Conservation (phyloP, 768 basidiomycete species). For the Collybiopsis confluens region DNA sequence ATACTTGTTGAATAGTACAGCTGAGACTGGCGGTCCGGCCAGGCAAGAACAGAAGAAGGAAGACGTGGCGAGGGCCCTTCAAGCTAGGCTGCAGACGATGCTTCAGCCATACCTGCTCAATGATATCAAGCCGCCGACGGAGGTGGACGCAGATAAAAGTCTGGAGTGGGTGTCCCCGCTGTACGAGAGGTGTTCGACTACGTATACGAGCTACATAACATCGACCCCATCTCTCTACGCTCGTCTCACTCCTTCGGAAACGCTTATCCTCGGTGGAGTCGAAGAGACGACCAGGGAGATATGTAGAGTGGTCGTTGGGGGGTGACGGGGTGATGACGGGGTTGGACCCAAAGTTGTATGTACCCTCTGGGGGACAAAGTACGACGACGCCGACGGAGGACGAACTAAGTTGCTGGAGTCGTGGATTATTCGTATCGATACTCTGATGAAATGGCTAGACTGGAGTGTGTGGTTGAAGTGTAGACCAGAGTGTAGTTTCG, state of each 20-base stretch:
- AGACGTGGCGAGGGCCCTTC: constrained; percentile 18
- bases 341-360: constrained; percentile 8
- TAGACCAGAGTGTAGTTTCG: constrained; percentile 17
- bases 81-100: constrained; percentile 26
- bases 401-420: neutral
- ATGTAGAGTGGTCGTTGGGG: constrained; percentile 16
- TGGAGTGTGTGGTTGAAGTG: constrained; percentile 22
- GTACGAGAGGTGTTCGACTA: constrained; percentile 26
- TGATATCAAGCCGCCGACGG: neutral
- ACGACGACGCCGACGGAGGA: constrained; percentile 8
- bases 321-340: constrained; percentile 16
- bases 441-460: constrained; percentile 19
- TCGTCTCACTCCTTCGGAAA: constrained; percentile 14
- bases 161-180: constrained; percentile 29
- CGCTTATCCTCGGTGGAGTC: constrained; percentile 14
- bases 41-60: no score
- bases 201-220: constrained; percentile 24
- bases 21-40: constrained; percentile 1
- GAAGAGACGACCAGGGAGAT: constrained; percentile 18
- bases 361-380: neutral
- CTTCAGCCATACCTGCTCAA: constrained; percentile 27
- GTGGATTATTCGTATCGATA: constrained; percentile 11
- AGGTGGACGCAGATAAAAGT: constrained; percentile 7
- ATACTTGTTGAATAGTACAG: constrained; percentile 27
- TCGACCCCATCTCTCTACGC: constrained; percentile 1